These are phyloP conservation scores for Boechera divaricarpa DNA, from an alignment of 345 rosid genomes.

Conservation along the genomic window DNA sequence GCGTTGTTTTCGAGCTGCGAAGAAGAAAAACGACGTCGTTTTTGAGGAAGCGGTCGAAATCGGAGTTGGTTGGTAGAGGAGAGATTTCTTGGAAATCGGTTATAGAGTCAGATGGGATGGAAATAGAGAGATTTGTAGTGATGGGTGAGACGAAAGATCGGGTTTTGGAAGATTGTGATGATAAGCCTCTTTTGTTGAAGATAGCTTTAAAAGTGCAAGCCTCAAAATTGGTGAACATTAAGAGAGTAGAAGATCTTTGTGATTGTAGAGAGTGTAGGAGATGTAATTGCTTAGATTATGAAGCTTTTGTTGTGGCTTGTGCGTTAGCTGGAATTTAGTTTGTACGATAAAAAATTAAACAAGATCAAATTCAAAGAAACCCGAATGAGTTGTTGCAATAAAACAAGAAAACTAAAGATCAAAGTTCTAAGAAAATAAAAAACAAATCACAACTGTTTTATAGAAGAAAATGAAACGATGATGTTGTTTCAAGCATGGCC, in stretches of 20 bases:
- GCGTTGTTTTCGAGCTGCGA: slow-evolving; percentile 65
- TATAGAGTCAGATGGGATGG: slow-evolving; percentile 37
- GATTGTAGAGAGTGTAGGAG: slow-evolving; percentile 36
- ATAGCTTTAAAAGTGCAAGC: slow-evolving; percentile 36
- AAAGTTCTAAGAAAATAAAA: background rate
- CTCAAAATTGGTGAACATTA: slow-evolving; percentile 18
- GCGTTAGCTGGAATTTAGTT: slow-evolving; percentile 34
- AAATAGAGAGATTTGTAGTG: slow-evolving; percentile 36
- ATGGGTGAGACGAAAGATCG: slow-evolving; percentile 28
- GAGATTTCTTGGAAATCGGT: slow-evolving; percentile 47
- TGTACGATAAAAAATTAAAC: background rate
- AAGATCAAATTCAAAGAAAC: background rate
- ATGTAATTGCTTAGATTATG: slow-evolving; percentile 42
- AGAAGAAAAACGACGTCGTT: slow-evolving; percentile 48
- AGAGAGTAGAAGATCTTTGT: slow-evolving; percentile 37
- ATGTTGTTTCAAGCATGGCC: slow-evolving; percentile 51
- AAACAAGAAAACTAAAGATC: background rate
- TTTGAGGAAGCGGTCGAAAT: slow-evolving; percentile 50
- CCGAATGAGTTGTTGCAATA: slow-evolving; percentile 11
- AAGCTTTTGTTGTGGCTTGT: slow-evolving; percentile 44
- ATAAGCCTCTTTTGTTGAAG: slow-evolving; percentile 43
- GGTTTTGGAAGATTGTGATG: slow-evolving; percentile 29
- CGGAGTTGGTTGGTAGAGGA: slow-evolving; percentile 63
- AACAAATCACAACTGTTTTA: slow-evolving; percentile 5
- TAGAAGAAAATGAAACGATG: background rate